Conservation (phyloP, 768 basidiomycete species). For the Russula dissimulans region DNA sequence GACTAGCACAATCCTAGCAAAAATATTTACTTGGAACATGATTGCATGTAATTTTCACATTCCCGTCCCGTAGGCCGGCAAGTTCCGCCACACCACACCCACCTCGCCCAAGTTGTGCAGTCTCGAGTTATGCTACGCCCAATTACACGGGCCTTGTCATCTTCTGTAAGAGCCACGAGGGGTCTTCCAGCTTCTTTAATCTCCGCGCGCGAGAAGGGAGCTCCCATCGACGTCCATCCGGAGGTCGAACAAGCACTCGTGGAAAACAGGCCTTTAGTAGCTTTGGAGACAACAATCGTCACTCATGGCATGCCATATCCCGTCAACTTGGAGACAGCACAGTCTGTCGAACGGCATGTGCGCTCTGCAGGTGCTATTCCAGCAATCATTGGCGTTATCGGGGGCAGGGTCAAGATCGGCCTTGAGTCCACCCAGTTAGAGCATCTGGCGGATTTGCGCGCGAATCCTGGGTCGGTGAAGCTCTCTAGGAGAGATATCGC, state of each 20-base stretch:
- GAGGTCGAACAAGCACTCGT: constrained; percentile 79
- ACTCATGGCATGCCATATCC: constrained; percentile 90
- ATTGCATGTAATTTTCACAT: no score
- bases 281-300: constrained; percentile 86
- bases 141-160: constrained; percentile 3
- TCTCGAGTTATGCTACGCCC: constrained; percentile 3
- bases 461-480: constrained; percentile 41
- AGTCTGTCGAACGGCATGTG: constrained; percentile 64
- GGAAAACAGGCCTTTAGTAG: constrained; percentile 62
- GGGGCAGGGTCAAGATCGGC: constrained; percentile 82
- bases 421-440: constrained; percentile 56
- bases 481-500: constrained; percentile 77
- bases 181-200: constrained; percentile 19
- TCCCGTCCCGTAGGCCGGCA: not conserved
- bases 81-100: not conserved
- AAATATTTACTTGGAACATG: no score
- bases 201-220: constrained; percentile 20
- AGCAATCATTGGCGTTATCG: constrained; percentile 82
- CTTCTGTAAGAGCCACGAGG: not conserved
- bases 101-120: not conserved
- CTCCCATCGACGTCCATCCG: constrained; percentile 58
- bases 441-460: constrained; percentile 46
- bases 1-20: constrained; percentile 22
- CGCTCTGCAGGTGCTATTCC: constrained; percentile 71
- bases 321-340: constrained; percentile 60